These are phyloP conservation scores for Colletotrichum lindemuthianum DNA, from an alignment of 2,329 filamentous ascomycete genomes.

Conservation along the genomic window DNA sequence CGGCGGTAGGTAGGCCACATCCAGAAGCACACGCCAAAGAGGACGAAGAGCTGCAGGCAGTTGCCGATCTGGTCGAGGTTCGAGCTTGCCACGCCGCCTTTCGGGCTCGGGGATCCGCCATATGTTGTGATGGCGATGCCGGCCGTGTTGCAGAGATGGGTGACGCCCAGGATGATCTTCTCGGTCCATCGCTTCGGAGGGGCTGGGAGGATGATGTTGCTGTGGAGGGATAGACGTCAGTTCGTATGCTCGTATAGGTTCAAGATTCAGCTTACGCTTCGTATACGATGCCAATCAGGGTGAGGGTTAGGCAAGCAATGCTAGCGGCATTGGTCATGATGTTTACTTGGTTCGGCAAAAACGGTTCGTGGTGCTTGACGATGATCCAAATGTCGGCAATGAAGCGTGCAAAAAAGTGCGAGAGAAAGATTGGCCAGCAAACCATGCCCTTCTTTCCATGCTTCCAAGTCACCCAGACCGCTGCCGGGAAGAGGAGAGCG, in stretches of 20 bases:
- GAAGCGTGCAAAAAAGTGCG: slow-evolving; percentile 39
- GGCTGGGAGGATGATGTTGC: slow-evolving; percentile 37
- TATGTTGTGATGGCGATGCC: slow-evolving; percentile 38
- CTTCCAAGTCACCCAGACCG: slow-evolving; percentile 40
- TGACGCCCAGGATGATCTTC: slow-evolving; percentile 40
- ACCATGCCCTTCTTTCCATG: slow-evolving; percentile 44
- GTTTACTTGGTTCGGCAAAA: slow-evolving; percentile 38
- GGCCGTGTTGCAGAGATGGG: slow-evolving; percentile 38
- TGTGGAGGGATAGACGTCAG: slow-evolving; percentile 1
- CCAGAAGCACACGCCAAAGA: slow-evolving; percentile 38
- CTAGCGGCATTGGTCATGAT: slow-evolving; percentile 43
- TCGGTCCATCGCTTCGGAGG: slow-evolving; percentile 34
- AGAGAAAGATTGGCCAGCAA: slow-evolving; percentile 44
- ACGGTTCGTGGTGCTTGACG: slow-evolving; percentile 36
- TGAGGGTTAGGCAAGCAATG: slow-evolving; percentile 41
- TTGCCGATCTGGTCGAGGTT: slow-evolving; percentile 37
- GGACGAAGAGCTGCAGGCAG: slow-evolving; percentile 39
- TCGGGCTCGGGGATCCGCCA: slow-evolving; percentile 34
- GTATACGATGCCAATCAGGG: slow-evolving; percentile 42
- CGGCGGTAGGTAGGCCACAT: slow-evolving; percentile 38
- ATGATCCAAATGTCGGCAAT: slow-evolving; percentile 41
- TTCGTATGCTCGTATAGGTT: neutral
- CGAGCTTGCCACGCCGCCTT: slow-evolving; percentile 34
- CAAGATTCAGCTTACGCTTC: slow-evolving; percentile 39
- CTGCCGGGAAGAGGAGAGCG: slow-evolving; percentile 35